phyloP scores from a whole-genome alignment of 106 monocot species.

The Iris macrosiphon region DNA sequence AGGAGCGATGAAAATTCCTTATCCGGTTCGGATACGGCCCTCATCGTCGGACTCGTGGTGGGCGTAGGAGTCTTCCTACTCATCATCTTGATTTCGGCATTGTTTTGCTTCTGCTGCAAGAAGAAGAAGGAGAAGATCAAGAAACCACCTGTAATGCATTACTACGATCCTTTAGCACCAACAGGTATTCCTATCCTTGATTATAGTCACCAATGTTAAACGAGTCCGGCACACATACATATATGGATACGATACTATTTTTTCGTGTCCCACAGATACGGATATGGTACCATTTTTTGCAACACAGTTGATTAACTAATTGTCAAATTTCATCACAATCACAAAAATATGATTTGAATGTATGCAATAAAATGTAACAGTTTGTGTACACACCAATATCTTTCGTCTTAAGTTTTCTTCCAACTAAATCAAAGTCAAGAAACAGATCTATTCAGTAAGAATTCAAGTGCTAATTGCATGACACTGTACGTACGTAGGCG shows the following conservation, averaged over 20 bases:
- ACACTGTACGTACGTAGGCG: constrained; percentile 21
- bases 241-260: background rate
- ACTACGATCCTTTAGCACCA: constrained; percentile 5
- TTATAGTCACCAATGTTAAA: background rate
- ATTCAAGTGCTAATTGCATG: background rate
- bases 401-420: background rate
- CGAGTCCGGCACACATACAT: background rate
- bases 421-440: too few relatives aligned
- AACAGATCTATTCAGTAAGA: too few relatives aligned
- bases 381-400: background rate
- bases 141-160: constrained; percentile 4
- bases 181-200: constrained; percentile 2
- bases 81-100: constrained; percentile 19
- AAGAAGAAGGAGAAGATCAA: constrained; percentile 23
- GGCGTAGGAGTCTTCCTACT: constrained; percentile 43
- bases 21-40: constrained; percentile 7
- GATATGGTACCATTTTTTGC: background rate
- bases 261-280: background rate
- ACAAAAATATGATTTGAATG: background rate
- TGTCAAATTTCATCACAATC: background rate
- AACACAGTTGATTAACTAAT: background rate
- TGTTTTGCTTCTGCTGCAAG: constrained; percentile 38
- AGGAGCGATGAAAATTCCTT: background rate
- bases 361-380: background rate
- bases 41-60: constrained; percentile 26